Conservation (phyloP, 208 protist genomes). For the Naegleria fowleri region DNA sequence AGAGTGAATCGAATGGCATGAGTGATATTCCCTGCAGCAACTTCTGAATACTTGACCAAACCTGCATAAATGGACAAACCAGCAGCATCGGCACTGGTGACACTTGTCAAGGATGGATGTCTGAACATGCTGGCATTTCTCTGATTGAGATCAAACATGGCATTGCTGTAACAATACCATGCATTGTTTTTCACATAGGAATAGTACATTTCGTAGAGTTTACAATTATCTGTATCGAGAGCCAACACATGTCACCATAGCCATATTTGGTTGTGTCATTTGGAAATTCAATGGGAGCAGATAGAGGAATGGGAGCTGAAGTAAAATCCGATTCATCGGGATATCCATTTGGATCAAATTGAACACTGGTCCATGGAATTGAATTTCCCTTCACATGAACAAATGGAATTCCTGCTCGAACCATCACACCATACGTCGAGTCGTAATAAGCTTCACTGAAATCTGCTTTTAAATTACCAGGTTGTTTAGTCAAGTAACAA, state of each 20-base stretch:
- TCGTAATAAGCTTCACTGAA: not conserved
- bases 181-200: not conserved
- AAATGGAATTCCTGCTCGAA: not conserved
- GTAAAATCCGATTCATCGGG: not conserved
- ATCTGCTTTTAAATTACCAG: not conserved
- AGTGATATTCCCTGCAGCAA: not conserved
- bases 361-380: not conserved
- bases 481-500: not conserved
- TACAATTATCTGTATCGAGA: not conserved
- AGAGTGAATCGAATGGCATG: not conserved
- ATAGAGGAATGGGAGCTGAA: not conserved
- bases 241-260: not conserved
- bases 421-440: not conserved
- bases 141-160: not conserved
- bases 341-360: not conserved
- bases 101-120: not conserved
- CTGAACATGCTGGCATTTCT: not conserved
- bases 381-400: not conserved
- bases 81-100: not conserved
- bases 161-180: not conserved
- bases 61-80: not conserved
- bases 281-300: not conserved
- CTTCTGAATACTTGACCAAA: not conserved
- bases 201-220: not conserved
- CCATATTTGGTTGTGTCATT: no score